Evolutionary conservation across 2,329 filamentous ascomycete species (phyloP).

Genomic region (Aspergillus sp.): DNA sequence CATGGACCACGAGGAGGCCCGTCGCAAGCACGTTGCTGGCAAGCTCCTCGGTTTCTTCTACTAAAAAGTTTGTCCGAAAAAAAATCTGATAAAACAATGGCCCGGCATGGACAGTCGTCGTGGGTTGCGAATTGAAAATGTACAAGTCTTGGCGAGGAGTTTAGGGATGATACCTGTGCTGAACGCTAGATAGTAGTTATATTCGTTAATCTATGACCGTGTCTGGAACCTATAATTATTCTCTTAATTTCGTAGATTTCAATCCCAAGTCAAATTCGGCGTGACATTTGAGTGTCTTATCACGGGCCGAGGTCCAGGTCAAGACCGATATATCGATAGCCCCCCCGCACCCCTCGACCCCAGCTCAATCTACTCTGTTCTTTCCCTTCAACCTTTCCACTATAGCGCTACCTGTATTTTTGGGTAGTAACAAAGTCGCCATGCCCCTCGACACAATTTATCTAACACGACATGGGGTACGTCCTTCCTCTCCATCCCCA

Average conservation of each 20-base stretch:
- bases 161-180: conserved; percentile 11
- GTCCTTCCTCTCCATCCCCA: conserved; percentile 31
- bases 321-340: neutral
- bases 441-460: conserved; percentile 74
- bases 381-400: neutral
- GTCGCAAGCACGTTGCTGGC: conserved; percentile 97
- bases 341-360: conserved; percentile 16
- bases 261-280: neutral
- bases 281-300: neutral
- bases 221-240: neutral
- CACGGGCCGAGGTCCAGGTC: conserved; percentile 9
- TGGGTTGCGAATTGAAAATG: neutral
- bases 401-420: neutral
- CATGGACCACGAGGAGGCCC: conserved; percentile 99
- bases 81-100: conserved; percentile 13
- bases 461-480: conserved; percentile 72
- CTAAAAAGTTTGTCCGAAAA: conserved; percentile 51
- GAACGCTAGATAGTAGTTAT: conserved; percentile 26
- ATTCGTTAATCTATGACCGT: conserved; percentile 12
- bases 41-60: conserved; percentile 99
- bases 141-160: conserved; percentile 16
- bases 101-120: neutral
- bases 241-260: neutral
- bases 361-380: neutral
- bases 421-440: neutral